Evolutionary conservation across 1,139 yeast genomes (phyloP).

Genomic region (Entelexis sorbosivorans): DNA sequence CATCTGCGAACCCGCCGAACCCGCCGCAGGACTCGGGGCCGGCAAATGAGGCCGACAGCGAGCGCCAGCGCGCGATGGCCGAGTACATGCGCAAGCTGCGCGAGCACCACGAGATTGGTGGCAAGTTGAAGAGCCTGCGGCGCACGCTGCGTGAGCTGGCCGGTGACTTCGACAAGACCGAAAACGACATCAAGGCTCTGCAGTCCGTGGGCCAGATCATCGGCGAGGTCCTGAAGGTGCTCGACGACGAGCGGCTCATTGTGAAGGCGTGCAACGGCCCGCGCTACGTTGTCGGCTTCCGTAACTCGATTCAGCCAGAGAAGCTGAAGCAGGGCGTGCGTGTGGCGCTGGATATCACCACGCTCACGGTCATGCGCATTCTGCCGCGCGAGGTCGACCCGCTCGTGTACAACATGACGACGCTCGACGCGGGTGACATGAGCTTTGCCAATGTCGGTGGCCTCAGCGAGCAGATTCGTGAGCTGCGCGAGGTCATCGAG

Average conservation of each 20-base stretch:
- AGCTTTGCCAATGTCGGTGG: constrained; percentile 97
- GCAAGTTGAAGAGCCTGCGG: constrained; percentile 75
- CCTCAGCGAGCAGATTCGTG: constrained; percentile 87
- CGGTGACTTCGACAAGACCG: constrained; percentile 80
- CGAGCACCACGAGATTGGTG: constrained; percentile 94
- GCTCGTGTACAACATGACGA: constrained; percentile 94
- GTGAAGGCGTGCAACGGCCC: constrained; percentile 98
- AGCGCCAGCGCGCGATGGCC: constrained; percentile 66
- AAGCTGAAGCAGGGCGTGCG: constrained; percentile 85
- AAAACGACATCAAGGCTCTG: constrained; percentile 90
- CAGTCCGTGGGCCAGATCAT: constrained; percentile 97
- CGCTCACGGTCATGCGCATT: constrained; percentile 93
- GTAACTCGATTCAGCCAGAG: constrained; percentile 80
- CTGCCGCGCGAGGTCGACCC: constrained; percentile 98
- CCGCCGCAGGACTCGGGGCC: constrained; percentile 13
- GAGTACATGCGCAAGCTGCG: constrained; percentile 76
- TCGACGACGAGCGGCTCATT: constrained; percentile 88
- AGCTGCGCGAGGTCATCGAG: constrained; percentile 94
- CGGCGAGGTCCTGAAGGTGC: constrained; percentile 92
- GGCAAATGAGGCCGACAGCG: constrained; percentile 40
- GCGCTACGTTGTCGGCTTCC: constrained; percentile 92
- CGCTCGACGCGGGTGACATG: constrained; percentile 92
- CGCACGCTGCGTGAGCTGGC: constrained; percentile 75
- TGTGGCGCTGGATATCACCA: constrained; percentile 95
- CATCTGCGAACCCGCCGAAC: constrained; percentile 24